Percentiles rank a stretch among this genome's conserved stretches.
Conservation (phyloP, 108 stramenopile species). For the Chaetoceros muelleri region DNA sequence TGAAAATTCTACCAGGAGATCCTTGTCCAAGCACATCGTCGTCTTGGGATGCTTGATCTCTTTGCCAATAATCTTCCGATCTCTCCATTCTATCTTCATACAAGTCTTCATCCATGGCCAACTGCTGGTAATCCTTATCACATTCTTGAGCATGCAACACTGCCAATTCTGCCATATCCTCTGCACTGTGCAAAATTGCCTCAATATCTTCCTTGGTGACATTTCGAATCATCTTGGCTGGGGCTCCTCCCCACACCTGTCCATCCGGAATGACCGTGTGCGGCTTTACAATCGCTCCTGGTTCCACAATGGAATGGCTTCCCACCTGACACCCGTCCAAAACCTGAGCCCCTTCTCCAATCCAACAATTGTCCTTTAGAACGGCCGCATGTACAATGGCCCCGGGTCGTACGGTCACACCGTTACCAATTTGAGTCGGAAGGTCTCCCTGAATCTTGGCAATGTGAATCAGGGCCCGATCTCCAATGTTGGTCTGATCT, state of each 20-base stretch:
- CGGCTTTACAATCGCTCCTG: constrained; percentile 79
- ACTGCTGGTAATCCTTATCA: constrained; percentile 64
- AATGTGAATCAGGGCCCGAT: constrained; percentile 89
- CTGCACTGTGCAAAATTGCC: constrained; percentile 26
- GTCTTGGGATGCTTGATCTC: constrained; percentile 12
- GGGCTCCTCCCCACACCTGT: constrained; percentile 86
- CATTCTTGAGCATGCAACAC: constrained; percentile 62
- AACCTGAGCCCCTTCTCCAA: constrained; percentile 83
- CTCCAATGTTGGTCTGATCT: constrained; percentile 70
- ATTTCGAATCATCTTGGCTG: constrained; percentile 82
- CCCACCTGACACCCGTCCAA: constrained; percentile 84
- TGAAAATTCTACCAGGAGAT: constrained; percentile 78
- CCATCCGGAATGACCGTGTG: constrained; percentile 62
- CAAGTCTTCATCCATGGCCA: constrained; percentile 56
- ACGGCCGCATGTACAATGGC: constrained; percentile 90
- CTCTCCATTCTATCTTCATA: constrained; percentile 42
- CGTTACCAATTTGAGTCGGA: constrained; percentile 76
- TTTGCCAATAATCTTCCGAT: constrained; percentile 51
- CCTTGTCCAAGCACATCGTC: constrained; percentile 77
- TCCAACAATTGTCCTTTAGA: constrained; percentile 54
- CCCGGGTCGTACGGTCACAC: constrained; percentile 73
- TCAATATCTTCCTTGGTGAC: constrained; percentile 66
- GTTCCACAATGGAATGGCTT: constrained; percentile 58
- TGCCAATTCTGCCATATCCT: constrained; percentile 49
- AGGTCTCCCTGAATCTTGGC: constrained; percentile 88